Evolutionary conservation across 371 early-diverging fungal species (phyloP), one percentile per base, ranked within the genome.

Genomic region (Enterospora canceri): DNA sequence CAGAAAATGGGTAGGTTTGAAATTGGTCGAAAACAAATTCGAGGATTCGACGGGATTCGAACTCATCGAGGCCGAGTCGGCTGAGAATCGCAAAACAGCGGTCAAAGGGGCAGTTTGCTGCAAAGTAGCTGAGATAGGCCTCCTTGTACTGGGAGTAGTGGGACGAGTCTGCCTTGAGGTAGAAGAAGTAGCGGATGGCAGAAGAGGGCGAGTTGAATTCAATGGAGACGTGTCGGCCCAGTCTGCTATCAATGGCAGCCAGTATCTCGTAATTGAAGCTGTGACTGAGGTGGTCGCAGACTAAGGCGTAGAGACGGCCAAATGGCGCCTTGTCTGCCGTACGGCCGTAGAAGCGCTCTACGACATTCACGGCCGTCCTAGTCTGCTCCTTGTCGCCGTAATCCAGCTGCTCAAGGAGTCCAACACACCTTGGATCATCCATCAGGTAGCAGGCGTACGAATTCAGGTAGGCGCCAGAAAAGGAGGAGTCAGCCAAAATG

Each of bases 71-170:
- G 18, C 71, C 67, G 18, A 75, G 23, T 57, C 51, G 68, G 24
- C 55, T 60, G n/a, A 75, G 34, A 40, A 71, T 71, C 0, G 71
- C 48, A 65, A 75, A 75, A 33, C 75, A 75, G 30, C 75, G 58
- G 56, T 75, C 71, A 51, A 75, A 75, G 1, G 75, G 75, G 2
- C 28, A 40, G 19, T 48, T 63, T 32, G 23, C 16, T 18, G 71
- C n/a, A 60, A 75, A 75, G 3, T 31, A 26, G 12, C 34, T 54
- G 30, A 53, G 59, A 33, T 51, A 75, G 2, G 30, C 18, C 4
- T 24, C 21, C 32, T 58, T 21, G 54, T 67, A 59, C 16, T 54
- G 40, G 2, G 33, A 50, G 58, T 74, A 68, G 16, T 53, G 50
- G 40, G 29, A 46, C 28, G 61, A 59, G 2, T 30, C 15, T 15